Conservation (phyloP, 2,329 filamentous ascomycete genomes). For the Rhinocladiella similis region DNA sequence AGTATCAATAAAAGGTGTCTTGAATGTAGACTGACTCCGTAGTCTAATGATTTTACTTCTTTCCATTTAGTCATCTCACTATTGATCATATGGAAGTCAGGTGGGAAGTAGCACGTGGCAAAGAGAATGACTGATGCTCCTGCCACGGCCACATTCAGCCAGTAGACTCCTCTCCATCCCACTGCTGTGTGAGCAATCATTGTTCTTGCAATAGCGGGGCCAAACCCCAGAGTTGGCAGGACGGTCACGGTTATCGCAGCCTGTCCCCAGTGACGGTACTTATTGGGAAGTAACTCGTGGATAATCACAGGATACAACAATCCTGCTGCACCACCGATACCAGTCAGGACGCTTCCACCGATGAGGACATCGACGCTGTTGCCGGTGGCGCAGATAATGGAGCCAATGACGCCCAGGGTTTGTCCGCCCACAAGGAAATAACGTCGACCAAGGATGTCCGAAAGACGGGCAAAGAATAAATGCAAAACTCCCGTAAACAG, state of each 20-base stretch:
- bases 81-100: conserved; percentile 50
- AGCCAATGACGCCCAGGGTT: conserved; percentile 38
- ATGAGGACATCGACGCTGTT: conserved; percentile 40
- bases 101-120: conserved; percentile 50
- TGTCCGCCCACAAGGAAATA: conserved; percentile 36
- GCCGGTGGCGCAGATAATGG: conserved; percentile 39
- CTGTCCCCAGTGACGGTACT: conserved; percentile 37
- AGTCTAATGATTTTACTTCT: conserved; percentile 48
- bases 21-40: conserved; percentile 25
- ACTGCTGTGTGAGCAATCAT: conserved; percentile 44
- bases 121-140: conserved; percentile 43
- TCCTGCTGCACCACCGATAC: conserved; percentile 39
- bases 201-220: conserved; percentile 48
- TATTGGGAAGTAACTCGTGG: conserved; percentile 43
- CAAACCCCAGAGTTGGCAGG: conserved; percentile 37
- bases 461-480: conserved; percentile 36
- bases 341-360: conserved; percentile 38
- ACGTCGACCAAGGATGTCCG: conserved; percentile 38
- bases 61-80: conserved; percentile 33
- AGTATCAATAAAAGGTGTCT: background rate
- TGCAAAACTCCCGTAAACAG: conserved; percentile 33
- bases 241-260: conserved; percentile 37
- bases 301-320: conserved; percentile 41
- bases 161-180: conserved; percentile 53
- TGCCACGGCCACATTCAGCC: conserved; percentile 48